Evolutionary conservation across 441 rosid genomes (phyloP).

Genomic region (Pelargonium cotyledonis): DNA sequence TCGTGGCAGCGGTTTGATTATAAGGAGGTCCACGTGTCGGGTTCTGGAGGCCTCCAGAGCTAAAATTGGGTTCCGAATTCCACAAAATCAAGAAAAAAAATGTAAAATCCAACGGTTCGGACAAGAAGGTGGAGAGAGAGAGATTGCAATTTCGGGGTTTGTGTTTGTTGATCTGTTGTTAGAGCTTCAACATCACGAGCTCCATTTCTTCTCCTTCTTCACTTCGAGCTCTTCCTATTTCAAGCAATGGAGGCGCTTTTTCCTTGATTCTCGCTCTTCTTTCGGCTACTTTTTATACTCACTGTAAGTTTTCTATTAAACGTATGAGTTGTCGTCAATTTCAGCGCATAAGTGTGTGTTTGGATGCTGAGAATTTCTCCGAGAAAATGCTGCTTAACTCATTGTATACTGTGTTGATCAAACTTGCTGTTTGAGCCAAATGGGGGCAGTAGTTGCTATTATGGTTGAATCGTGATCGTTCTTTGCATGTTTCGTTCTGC

Average conservation of each 20-base stretch:
- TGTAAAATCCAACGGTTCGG: conserved; percentile 8
- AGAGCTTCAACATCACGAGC: too few species aligned
- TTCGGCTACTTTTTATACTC: neutral
- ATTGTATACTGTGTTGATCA: neutral
- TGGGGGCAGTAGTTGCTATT: neutral
- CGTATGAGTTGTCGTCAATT: too few species aligned
- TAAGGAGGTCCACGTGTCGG: conserved; percentile 24
- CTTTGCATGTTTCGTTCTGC: neutral
- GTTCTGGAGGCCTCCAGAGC: conserved; percentile 18
- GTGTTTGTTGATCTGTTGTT: neutral
- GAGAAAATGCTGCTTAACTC: too few species aligned
- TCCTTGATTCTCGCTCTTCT: neutral
- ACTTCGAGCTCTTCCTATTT: neutral
- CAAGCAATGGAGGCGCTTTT: neutral
- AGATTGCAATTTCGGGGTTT: neutral
- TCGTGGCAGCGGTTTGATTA: conserved; percentile 13
- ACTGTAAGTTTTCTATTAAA: neutral
- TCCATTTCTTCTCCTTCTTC: neutral
- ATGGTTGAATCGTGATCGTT: neutral
- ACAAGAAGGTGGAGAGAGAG: neutral
- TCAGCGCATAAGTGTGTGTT: too few species aligned
- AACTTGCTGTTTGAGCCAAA: neutral
- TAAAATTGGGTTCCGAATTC: neutral
- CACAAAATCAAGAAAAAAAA: neutral
- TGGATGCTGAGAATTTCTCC: too few species aligned